Evolutionary conservation across 805 yeast genomes (phyloP), one percentile per base, ranked within the genome.

Genomic region (Candida oleophila): DNA sequence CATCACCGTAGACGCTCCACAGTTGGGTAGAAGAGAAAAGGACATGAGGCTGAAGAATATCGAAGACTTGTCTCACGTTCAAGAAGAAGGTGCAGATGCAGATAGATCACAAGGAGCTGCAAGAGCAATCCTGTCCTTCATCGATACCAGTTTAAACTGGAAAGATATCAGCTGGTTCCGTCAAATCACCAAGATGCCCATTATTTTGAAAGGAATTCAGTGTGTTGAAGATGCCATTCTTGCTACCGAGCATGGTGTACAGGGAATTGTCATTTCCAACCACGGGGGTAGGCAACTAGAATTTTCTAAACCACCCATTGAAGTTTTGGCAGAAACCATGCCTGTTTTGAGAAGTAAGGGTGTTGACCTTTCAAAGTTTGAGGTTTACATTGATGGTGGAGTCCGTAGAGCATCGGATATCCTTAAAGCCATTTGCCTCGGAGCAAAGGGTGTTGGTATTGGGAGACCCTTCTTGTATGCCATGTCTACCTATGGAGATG

Each of bases 1-100:
- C 60, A 81, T 90, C 53, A 90, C 97, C 0, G 96, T 89, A 5
- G 97, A 90, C 71, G 96, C 97, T 0, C 97, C 97, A 4, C 85
- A 87, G 50, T 73, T 90, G 38, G 97, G 97, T 12, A 81, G 94
- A 52, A 81, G 97, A 55, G 97, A 91, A 65, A 90, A 89, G 65
- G 96, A 89, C 59, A 79, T 81, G 81, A 78, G 89, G 51, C 66
- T 81, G 46, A 85, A 86, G 60, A 78, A 78, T 50, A 65, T 70
- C 16, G 78, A 70, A 34, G 75, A 71, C 35, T 53, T 63, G 12
- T 65, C 77, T 12, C 74, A 73, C 61, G 78, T 75, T 43, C 76
- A 77, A 56, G 74, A 76, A 14, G 76, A 71, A 3, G 73, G 75
- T 1, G 81, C 80, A 43, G 72, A 68, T 20, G 76, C 81, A n/a